These are phyloP conservation scores for Draba incana DNA, from an alignment of 345 rosid genomes.

Conservation along the genomic window DNA sequence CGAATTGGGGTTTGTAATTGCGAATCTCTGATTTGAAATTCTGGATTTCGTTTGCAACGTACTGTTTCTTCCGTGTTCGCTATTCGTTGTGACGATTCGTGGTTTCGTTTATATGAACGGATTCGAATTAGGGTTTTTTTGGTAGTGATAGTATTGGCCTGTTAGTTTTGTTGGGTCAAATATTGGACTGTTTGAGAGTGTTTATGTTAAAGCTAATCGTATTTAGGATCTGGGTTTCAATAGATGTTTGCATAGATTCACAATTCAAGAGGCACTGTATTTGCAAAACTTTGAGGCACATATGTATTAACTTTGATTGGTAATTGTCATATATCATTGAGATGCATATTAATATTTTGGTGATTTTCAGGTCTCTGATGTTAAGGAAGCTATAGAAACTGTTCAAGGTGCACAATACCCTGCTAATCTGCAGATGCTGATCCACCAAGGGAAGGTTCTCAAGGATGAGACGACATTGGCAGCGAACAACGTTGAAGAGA, in stretches of 20 bases:
- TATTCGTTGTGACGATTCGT: slow-evolving; percentile 17
- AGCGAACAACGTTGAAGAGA: slow-evolving; percentile 70
- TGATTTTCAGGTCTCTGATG: slow-evolving; percentile 60
- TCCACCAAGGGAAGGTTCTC: slow-evolving; percentile 83
- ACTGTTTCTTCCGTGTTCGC: neutral
- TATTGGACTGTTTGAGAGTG: slow-evolving; percentile 18
- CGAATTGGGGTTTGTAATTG: neutral
- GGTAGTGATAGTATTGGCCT: slow-evolving; percentile 4
- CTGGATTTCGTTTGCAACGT: slow-evolving; percentile 15
- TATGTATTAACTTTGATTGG: neutral
- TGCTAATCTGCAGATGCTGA: slow-evolving; percentile 82
- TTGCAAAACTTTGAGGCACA: slow-evolving; percentile 2
- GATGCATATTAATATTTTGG: slow-evolving; percentile 3
- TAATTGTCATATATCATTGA: slow-evolving; percentile 10
- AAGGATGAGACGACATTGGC: slow-evolving; percentile 70
- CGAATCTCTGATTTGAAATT: slow-evolving; percentile 37
- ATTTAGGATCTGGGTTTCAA: slow-evolving; percentile 2
- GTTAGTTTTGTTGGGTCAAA: neutral
- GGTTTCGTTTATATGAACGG: neutral
- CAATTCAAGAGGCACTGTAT: neutral
- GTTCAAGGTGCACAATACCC: slow-evolving; percentile 72
- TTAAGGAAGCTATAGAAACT: slow-evolving; percentile 69
- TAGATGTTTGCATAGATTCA: neutral
- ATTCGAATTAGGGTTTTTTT: slow-evolving; percentile 42
- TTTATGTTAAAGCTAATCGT: slow-evolving; percentile 1